Percentiles rank a stretch among this genome's conserved stretches.
These are phyloP conservation scores for Globisporangium rhizosaccharum DNA, from an alignment of 352 stramenopile species.

Conservation along the genomic window DNA sequence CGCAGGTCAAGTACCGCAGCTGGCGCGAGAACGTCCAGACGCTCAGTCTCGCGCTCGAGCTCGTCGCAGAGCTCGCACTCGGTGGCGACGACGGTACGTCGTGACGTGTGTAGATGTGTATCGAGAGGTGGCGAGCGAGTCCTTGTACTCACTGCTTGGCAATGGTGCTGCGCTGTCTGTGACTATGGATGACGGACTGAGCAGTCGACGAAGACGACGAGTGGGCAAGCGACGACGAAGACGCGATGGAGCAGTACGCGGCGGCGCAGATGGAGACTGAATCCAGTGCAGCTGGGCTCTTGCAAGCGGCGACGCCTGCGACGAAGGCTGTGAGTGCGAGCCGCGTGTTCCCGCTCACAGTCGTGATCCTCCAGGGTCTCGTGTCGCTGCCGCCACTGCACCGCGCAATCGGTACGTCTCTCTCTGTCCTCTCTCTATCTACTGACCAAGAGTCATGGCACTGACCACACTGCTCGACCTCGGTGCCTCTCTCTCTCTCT, in stretches of 20 bases:
- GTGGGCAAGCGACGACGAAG: constrained; percentile 85
- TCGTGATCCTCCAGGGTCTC: constrained; percentile 70
- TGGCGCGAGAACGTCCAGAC: constrained; percentile 83
- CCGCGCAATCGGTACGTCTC: constrained; percentile 38
- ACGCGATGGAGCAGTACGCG: constrained; percentile 82
- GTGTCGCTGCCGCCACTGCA: constrained; percentile 61
- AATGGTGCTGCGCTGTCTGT: not conserved
- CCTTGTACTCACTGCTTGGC: not conserved
- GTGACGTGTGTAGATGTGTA: not conserved
- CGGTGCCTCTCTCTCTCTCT: not conserved
- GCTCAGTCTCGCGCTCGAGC: constrained; percentile 69
- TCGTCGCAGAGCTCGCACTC: constrained; percentile 61
- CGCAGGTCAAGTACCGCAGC: constrained; percentile 58
- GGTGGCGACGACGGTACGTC: constrained; percentile 39
- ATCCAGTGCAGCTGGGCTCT: not conserved
- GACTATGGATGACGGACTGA: not conserved
- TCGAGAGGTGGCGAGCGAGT: not conserved
- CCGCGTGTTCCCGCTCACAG: constrained; percentile 45
- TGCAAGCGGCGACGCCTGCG: constrained; percentile 17
- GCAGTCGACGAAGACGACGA: constrained; percentile 71
- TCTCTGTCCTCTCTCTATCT: not conserved
- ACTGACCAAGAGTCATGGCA: not conserved
- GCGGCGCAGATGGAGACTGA: constrained; percentile 56
- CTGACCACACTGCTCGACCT: not conserved
- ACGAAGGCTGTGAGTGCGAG: constrained; percentile 37